Evolutionary conservation across 148 eudicot genomes (phyloP).

Genomic region (Chenopodium formosanum): DNA sequence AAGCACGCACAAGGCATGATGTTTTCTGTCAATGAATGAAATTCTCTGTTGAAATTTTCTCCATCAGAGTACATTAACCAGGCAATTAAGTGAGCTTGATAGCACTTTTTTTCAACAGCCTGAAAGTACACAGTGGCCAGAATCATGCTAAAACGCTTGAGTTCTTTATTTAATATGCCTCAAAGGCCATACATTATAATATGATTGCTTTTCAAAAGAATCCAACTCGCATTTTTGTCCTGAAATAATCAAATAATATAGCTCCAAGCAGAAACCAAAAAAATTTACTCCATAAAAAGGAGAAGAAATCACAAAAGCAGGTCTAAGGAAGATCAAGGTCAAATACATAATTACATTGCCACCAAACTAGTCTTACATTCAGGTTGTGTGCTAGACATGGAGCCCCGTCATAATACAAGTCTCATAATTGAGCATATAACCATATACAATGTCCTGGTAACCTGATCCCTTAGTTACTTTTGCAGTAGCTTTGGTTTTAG

Average conservation of each 20-base stretch:
- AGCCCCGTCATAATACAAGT: not conserved
- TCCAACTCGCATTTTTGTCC: not conserved
- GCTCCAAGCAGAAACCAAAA: not conserved
- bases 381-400: not conserved
- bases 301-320: not conserved
- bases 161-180: not conserved
- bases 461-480: not conserved
- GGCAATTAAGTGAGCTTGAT: not conserved
- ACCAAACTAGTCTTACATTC: not conserved
- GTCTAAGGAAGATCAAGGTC: not conserved
- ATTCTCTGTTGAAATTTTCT: not conserved
- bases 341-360: not conserved
- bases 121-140: not conserved
- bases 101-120: not conserved
- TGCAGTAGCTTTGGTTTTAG: not conserved
- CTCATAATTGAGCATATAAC: not conserved
- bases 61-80: not conserved
- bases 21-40: not conserved
- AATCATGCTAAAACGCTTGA: no score
- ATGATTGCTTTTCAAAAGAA: not conserved
- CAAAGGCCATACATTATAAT: not conserved
- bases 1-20: not conserved
- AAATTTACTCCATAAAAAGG: not conserved
- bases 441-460: not conserved
- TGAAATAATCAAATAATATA: no score